Base-by-base conservation (phyloP, 2,329 filamentous ascomycete species). In the Camillea tinctor region DNA sequence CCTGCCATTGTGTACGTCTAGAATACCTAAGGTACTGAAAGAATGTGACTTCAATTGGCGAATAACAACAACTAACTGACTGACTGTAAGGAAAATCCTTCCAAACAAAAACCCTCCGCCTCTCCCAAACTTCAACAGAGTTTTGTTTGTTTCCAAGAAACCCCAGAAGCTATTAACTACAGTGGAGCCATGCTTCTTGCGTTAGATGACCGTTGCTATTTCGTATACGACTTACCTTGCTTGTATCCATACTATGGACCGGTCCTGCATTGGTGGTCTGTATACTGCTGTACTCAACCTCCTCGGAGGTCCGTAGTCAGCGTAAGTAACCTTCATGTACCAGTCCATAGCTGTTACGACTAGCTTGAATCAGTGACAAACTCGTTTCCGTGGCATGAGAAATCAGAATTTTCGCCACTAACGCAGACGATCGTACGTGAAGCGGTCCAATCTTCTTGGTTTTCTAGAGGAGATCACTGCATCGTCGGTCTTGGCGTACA, bases 321-420 rank as follows among this genome's bases (percentile, higher is more conserved):
- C 17, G 2, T 7, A 19, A 54, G 30, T 51, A 17, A 73, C 61
- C 52, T 66, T 66, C 21, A 69, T 64, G 50, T 75, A 66, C 24
- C 67, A 17, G 51, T 53, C 13, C 20, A 53, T 9, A 53, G 36
- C 5, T 15, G 13, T 44, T 11, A 44, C 36, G 17, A n/a, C 36
- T n/a, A 44, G 17, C 17, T n/a, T 15, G 13, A 7, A 44, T 30
- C 22, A 55, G 50, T 50, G 54, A 60, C 58, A 54, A 53, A 40
- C 48, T 22, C 52, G 19, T 48, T 20, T 20, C 40, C 5, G 48
- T 22, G 19, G 21, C 7, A 19, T 15, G 56, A 24, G 21, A 30
- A 23, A 58, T 58, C 50, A 64, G 64, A 65, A 57, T 69, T 69
- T 69, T 69, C 62, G 61, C 65, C 61, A 59, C 64, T 66, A 66